phyloP scores from a whole-genome alignment of 495 filamentous ascomycete species.

The Rhypophila decipiens region DNA sequence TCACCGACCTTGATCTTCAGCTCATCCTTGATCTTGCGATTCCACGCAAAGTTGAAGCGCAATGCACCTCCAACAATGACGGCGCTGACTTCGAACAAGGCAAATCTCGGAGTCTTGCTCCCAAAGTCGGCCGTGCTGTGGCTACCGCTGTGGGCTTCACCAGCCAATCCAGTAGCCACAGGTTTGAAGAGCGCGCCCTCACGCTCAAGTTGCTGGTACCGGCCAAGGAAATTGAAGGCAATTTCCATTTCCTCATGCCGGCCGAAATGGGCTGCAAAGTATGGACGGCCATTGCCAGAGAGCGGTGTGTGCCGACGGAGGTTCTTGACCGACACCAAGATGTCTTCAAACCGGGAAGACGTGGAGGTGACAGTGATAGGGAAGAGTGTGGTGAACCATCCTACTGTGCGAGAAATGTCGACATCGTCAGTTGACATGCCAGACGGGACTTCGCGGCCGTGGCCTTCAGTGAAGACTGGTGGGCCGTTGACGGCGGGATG shows the following conservation, averaged over 20 bases:
- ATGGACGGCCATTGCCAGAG: slow-evolving; percentile 13
- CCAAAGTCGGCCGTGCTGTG: slow-evolving; percentile 41
- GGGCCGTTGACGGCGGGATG: slow-evolving; percentile 41
- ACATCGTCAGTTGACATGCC: slow-evolving; percentile 1
- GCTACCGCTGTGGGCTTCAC: slow-evolving; percentile 14
- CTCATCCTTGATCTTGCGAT: slow-evolving; percentile 49
- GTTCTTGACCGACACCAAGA: slow-evolving; percentile 17
- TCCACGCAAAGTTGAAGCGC: slow-evolving; percentile 52
- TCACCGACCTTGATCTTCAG: slow-evolving; percentile 33
- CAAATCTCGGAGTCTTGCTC: slow-evolving; percentile 37
- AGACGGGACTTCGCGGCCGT: slow-evolving; percentile 20
- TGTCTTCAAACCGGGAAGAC: slow-evolving; percentile 6
- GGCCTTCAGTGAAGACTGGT: slow-evolving; percentile 35
- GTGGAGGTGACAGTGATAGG: slow-evolving; percentile 9
- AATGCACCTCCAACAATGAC: slow-evolving; percentile 40
- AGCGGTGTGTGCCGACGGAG: slow-evolving; percentile 11
- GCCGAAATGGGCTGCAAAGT: slow-evolving; percentile 31
- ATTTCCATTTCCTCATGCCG: slow-evolving; percentile 46
- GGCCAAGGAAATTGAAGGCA: slow-evolving; percentile 57
- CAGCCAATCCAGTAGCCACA: slow-evolving; percentile 14
- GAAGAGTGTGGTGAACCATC: slow-evolving; percentile 26
- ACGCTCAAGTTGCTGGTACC: slow-evolving; percentile 55
- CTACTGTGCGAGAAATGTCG: slow-evolving; percentile 21
- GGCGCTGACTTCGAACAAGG: slow-evolving; percentile 47
- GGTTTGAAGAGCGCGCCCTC: slow-evolving; percentile 47